Evolutionary conservation across 2,329 filamentous ascomycete genomes (phyloP), one percentile per base, ranked within the genome.

Genomic region (Fusarium sp.): DNA sequence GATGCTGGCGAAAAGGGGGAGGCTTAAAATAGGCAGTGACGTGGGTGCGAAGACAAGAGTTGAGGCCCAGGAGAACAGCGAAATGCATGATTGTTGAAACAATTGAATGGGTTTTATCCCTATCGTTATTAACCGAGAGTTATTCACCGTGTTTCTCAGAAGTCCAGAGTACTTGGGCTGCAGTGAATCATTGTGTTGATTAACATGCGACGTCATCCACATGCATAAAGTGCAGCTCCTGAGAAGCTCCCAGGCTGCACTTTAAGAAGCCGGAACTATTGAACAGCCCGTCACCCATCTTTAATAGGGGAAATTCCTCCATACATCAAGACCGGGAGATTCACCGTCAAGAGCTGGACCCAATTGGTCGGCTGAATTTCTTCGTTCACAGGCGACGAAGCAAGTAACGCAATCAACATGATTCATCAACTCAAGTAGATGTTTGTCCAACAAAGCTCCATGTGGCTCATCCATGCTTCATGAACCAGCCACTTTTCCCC

Each of bases 1-100:
- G 67, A 69, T 73, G 58, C 17, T 63, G 53, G 65, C n/a, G 62
- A 74, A 74, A 74, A 74, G 69, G 72, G 69, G 72, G 46, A 57
- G 60, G 61, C 68, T 65, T 67, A 49, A 60, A 64, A 57, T 55
- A 55, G 29, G 27, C 35, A 27, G 60, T 38, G 46, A 56, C 35
- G 44, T 42, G 60, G 35, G 33, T 42, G 33, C 35, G 31, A 38
- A n/a, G n/a, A 51, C 46, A 51, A 29, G 46, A 51, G 46, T 29
- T 51, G 46, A 42, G 58, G 27, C 10, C 57, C 58, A 27, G n/a
- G 27, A 44, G 27, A 16, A 40, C 4, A 16, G 24, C 36, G 10
- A 58, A 40, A 58, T 56, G 10, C 51, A 17, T 58, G 57, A 42
- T 27, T 38, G 8, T 62, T 20, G 20, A 42, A 46, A 20, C 58